Conservation (phyloP, 1,139 yeast genomes). For the Candida sp. region DNA sequence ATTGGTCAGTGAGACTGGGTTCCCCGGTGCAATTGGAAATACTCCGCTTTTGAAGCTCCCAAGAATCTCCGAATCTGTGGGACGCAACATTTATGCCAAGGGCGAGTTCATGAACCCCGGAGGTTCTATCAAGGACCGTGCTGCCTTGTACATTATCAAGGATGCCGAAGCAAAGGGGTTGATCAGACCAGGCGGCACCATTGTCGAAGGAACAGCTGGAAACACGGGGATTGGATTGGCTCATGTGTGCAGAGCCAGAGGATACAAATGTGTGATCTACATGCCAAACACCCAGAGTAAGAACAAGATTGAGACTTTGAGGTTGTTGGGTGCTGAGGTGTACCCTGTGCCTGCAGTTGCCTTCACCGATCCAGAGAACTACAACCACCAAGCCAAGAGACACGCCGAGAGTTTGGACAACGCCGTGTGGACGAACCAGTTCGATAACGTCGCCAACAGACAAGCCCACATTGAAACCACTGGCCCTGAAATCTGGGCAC, state of each 20-base stretch:
- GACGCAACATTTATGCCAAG: slow-evolving; percentile 83
- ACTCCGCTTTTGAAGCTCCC: slow-evolving; percentile 80
- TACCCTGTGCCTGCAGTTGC: slow-evolving; percentile 93
- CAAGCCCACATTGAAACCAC: slow-evolving; percentile 92
- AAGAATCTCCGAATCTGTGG: slow-evolving; percentile 60
- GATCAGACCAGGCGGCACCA: slow-evolving; percentile 66
- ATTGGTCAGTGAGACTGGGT: slow-evolving; percentile 61
- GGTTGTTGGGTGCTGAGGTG: slow-evolving; percentile 82
- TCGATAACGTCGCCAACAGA: slow-evolving; percentile 85
- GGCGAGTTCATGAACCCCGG: slow-evolving; percentile 97
- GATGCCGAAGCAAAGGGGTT: slow-evolving; percentile 80
- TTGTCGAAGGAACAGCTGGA: slow-evolving; percentile 55
- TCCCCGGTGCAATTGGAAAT: slow-evolving; percentile 83
- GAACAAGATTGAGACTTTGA: slow-evolving; percentile 72
- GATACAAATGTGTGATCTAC: slow-evolving; percentile 83
- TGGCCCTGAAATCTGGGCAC: slow-evolving; percentile 94
- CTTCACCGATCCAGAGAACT: slow-evolving; percentile 77
- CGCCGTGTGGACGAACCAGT: slow-evolving; percentile 93
- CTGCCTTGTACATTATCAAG: slow-evolving; percentile 77
- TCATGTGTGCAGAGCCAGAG: slow-evolving; percentile 83
- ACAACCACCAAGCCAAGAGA: slow-evolving; percentile 83
- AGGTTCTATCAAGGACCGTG: slow-evolving; percentile 92
- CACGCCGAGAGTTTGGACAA: slow-evolving; percentile 77
- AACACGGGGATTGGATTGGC: slow-evolving; percentile 94
- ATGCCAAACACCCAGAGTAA: slow-evolving; percentile 92